Evolutionary conservation across 257 asterid species (phyloP).

Genomic region (Lycium barbarum): DNA sequence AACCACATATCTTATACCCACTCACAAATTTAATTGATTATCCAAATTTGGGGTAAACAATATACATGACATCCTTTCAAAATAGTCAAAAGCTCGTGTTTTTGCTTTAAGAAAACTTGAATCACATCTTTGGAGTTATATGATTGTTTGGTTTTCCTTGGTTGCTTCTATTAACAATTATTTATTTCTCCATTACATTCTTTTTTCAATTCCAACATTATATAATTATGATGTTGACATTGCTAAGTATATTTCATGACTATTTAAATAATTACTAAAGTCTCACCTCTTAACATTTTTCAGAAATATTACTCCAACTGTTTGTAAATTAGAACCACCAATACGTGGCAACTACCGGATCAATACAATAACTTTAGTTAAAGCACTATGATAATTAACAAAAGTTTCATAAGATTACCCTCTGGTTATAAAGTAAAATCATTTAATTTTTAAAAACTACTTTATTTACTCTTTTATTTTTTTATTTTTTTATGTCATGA

Average conservation of each 20-base stretch:
- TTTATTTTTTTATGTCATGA: not conserved
- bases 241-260: no score
- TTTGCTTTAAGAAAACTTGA: not conserved
- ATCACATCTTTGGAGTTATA: not conserved
- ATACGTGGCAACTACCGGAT: no score
- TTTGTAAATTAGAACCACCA: not conserved
- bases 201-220: not conserved
- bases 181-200: not conserved
- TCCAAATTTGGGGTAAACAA: no score
- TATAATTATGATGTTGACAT: not conserved
- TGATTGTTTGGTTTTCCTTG: slow-evolving; percentile 9
- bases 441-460: not conserved
- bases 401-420: not conserved
- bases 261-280: no score
- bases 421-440: not conserved
- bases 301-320: not conserved
- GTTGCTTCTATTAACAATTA: not conserved
- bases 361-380: no score
- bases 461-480: not conserved
- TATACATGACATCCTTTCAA: not conserved
- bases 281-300: no score
- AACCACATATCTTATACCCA: no score
- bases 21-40: no score
- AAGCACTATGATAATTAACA: no score
- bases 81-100: not conserved